phyloP scores from a whole-genome alignment of 2,329 filamentous ascomycete species.

The Xylariaceae sp. region DNA sequence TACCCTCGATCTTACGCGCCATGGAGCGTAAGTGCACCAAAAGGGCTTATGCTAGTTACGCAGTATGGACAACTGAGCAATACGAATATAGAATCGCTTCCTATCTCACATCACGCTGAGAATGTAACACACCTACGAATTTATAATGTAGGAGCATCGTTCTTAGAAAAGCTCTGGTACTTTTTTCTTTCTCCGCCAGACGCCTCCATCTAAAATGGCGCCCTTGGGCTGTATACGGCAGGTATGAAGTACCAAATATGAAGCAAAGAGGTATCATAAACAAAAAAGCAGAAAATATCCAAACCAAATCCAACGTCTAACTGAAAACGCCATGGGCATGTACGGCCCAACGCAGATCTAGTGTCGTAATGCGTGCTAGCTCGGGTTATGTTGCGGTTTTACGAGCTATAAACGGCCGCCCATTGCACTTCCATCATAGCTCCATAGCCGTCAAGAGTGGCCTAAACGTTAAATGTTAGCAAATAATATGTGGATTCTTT shows the following conservation, averaged over 20 bases:
- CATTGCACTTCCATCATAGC: slow-evolving; percentile 45
- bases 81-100: slow-evolving; percentile 19
- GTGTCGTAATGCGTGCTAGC: background rate
- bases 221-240: background rate
- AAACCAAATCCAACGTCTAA: slow-evolving; percentile 22
- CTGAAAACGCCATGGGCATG: slow-evolving; percentile 34
- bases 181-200: background rate
- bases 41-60: slow-evolving; percentile 17
- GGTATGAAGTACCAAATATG: slow-evolving; percentile 9
- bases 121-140: background rate
- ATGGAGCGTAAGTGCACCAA: background rate
- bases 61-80: slow-evolving; percentile 16
- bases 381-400: no score
- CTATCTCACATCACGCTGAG: background rate
- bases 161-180: background rate
- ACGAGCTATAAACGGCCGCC: slow-evolving; percentile 42
- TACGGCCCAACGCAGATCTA: slow-evolving; percentile 27
- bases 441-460: slow-evolving; percentile 40
- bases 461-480: slow-evolving; percentile 28
- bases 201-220: slow-evolving; percentile 10
- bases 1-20: background rate
- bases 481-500: background rate
- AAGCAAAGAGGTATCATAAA: slow-evolving; percentile 40
- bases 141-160: background rate
- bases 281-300: slow-evolving; percentile 17